A percentile compares a stretch with the other conserved stretches of the same genome.
phyloP scores from a whole-genome alignment of 2,329 filamentous ascomycete genomes.

The Chrysosphaeria jannelii region DNA sequence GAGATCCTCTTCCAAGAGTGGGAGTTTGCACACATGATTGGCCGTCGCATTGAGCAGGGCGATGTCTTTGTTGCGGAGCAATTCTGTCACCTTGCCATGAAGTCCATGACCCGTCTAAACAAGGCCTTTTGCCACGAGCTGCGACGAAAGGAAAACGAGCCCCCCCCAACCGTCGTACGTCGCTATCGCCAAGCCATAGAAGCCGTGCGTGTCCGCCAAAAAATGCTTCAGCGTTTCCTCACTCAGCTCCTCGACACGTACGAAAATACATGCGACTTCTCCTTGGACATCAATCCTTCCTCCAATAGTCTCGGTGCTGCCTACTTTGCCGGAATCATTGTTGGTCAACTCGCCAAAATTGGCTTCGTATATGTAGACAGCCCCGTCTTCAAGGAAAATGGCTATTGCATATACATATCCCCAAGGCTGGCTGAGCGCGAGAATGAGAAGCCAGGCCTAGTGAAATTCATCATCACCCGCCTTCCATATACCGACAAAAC shows the following conservation, averaged over 20 bases:
- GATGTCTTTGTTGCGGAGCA: constrained; percentile 95
- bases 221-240: constrained; percentile 89
- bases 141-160: constrained; percentile 57
- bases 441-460: too few relatives aligned
- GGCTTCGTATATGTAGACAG: too few relatives aligned
- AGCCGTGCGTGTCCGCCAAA: constrained; percentile 80
- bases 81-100: constrained; percentile 80
- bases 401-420: too few relatives aligned
- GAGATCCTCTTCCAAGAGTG: constrained; percentile 94
- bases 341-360: too few relatives aligned
- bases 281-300: too few relatives aligned
- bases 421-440: too few relatives aligned
- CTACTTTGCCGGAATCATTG: too few relatives aligned
- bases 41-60: constrained; percentile 67
- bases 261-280: constrained; percentile 89
- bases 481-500: too few relatives aligned
- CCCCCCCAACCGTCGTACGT: constrained; percentile 72
- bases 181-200: constrained; percentile 87
- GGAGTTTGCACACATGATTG: constrained; percentile 89
- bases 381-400: too few relatives aligned
- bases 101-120: constrained; percentile 66
- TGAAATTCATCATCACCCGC: too few relatives aligned
- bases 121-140: constrained; percentile 80
- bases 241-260: constrained; percentile 76
- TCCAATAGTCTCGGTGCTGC: too few relatives aligned